Conservation (phyloP, 1,284 basidiomycete genomes). For the Irpex lacteus region DNA sequence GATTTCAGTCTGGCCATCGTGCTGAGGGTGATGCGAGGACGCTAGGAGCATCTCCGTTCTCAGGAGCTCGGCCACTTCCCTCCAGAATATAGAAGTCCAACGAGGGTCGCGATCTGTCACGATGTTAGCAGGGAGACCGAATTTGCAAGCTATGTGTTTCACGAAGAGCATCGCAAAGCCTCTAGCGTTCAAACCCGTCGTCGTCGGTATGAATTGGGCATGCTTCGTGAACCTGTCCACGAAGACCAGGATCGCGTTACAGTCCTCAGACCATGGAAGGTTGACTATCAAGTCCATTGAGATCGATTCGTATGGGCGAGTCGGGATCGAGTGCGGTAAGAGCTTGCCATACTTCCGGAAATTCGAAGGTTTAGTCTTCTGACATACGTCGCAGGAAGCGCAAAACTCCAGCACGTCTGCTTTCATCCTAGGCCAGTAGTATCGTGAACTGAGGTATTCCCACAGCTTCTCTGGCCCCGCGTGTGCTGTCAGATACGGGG, state of each 20-base stretch:
- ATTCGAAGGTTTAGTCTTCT: background rate
- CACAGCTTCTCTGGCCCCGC: too few species aligned
- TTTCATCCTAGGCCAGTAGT: too few species aligned
- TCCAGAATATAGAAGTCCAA: slow-evolving; percentile 28
- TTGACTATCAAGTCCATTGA: background rate
- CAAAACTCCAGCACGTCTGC: too few species aligned
- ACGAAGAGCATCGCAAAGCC: slow-evolving; percentile 21
- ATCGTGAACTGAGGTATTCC: too few species aligned
- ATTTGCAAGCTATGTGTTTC: slow-evolving; percentile 17
- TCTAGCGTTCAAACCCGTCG: slow-evolving; percentile 5
- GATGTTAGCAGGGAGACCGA: slow-evolving; percentile 23
- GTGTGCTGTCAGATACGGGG: too few species aligned
- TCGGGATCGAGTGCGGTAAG: background rate
- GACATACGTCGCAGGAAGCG: too few species aligned
- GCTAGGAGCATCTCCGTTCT: slow-evolving; percentile 22
- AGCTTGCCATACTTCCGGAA: background rate
- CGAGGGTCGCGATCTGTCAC: slow-evolving; percentile 27
- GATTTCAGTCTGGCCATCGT: slow-evolving; percentile 20
- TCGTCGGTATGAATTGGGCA: slow-evolving; percentile 32
- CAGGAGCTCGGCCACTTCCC: slow-evolving; percentile 16
- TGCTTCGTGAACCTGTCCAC: slow-evolving; percentile 26
- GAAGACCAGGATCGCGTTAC: background rate
- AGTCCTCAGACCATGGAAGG: background rate
- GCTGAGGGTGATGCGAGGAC: slow-evolving; percentile 23
- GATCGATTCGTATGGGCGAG: background rate